phyloP scores from a whole-genome alignment of 305 asterid species.

The Fraxinus angustifolia region DNA sequence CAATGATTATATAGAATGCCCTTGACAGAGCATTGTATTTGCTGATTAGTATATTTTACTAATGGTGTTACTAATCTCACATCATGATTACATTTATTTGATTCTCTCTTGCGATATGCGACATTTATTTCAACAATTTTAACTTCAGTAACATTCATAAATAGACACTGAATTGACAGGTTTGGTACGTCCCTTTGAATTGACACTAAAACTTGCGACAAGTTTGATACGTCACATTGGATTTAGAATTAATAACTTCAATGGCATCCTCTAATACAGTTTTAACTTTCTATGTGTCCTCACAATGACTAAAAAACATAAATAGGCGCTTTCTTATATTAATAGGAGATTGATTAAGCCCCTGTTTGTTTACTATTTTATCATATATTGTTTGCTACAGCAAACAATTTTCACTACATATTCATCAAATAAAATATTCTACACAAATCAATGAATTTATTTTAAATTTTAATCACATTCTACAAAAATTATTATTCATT shows the following conservation, averaged over 20 bases:
- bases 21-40: background rate
- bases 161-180: background rate
- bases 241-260: background rate
- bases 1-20: background rate
- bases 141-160: background rate
- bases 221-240: background rate
- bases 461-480: too few species aligned
- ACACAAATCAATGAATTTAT: too few species aligned
- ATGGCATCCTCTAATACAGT: background rate
- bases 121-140: background rate
- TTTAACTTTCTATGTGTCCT: background rate
- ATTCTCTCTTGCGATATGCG: background rate
- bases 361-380: too few species aligned
- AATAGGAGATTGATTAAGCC: background rate
- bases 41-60: background rate
- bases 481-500: too few species aligned
- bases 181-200: background rate
- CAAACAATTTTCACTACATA: too few species aligned
- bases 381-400: too few species aligned
- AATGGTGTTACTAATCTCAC: background rate
- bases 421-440: too few species aligned
- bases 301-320: background rate
- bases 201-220: background rate
- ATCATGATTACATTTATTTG: background rate
- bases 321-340: background rate